Evolutionary conservation across 2,329 filamentous ascomycete genomes (phyloP).

Genomic region (Nannizzia gypsea): DNA sequence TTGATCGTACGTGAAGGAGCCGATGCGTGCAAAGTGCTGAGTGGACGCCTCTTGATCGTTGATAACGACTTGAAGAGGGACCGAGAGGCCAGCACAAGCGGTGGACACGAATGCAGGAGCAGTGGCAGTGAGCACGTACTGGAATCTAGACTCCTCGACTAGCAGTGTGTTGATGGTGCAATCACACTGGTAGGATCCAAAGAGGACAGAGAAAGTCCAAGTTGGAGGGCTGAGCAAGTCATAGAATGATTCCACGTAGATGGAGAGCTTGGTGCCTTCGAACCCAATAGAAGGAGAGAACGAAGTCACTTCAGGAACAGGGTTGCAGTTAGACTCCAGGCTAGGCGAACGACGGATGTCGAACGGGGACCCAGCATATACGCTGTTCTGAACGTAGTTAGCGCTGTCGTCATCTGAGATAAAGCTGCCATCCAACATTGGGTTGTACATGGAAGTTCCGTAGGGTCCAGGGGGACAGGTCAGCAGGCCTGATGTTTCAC

Average conservation of each 20-base stretch:
- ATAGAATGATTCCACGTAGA: constrained; percentile 65
- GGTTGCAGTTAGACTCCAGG: constrained; percentile 49
- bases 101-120: constrained; percentile 55
- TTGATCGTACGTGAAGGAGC: constrained; percentile 51
- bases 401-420: constrained; percentile 32
- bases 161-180: constrained; percentile 52
- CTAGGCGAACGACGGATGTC: constrained; percentile 57
- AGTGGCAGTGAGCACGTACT: constrained; percentile 61
- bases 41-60: constrained; percentile 45
- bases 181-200: constrained; percentile 64
- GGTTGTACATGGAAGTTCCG: constrained; percentile 30
- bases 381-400: constrained; percentile 28
- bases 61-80: constrained; percentile 49
- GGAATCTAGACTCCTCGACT: constrained; percentile 48
- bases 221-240: constrained; percentile 53
- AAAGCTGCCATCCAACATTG: constrained; percentile 30
- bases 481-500: constrained; percentile 26
- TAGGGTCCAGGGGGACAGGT: constrained; percentile 29
- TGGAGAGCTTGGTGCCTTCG: constrained; percentile 56
- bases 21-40: constrained; percentile 44
- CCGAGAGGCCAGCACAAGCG: constrained; percentile 43
- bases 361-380: constrained; percentile 36
- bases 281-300: constrained; percentile 58
- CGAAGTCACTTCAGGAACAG: constrained; percentile 53
- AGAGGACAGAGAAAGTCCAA: constrained; percentile 51